Conservation (phyloP, 306 rosid genomes). For the Ammopiptanthus mongolicus region DNA sequence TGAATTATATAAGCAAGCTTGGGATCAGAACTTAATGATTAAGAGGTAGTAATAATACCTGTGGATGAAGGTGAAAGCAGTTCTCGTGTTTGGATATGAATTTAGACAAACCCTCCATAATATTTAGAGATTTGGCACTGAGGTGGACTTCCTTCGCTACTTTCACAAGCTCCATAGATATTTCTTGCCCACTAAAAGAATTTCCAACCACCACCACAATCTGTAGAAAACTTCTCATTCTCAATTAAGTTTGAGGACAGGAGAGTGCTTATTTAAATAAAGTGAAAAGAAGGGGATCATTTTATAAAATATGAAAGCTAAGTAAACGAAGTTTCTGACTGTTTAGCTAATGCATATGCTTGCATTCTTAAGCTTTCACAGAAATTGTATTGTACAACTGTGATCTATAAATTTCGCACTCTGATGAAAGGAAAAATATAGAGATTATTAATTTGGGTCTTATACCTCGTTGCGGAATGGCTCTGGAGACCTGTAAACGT, state of each 20-base stretch:
- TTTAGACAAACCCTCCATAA: constrained; percentile 72
- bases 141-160: constrained; percentile 73
- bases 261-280: background rate
- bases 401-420: background rate
- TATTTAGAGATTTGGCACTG: constrained; percentile 57
- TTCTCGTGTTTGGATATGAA: constrained; percentile 63
- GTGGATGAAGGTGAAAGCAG: constrained; percentile 69
- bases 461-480: constrained; percentile 72
- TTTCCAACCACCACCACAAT: constrained; percentile 82
- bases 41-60: constrained; percentile 32
- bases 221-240: too few relatives aligned
- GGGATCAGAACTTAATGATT: background rate
- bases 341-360: background rate
- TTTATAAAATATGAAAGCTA: background rate
- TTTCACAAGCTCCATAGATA: constrained; percentile 74
- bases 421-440: background rate
- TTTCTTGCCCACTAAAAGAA: constrained; percentile 84
- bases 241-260: too few relatives aligned
- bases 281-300: background rate
- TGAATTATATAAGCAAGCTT: background rate
- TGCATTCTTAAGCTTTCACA: background rate
- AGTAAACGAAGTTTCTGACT: background rate
- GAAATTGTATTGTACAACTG: too few relatives aligned
- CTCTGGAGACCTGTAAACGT: constrained; percentile 72
- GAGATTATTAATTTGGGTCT: background rate